A percentile compares a stretch with the other conserved stretches of the same genome.
Conservation (phyloP, 2,329 filamentous ascomycete genomes). For the Sarocladiaceae sp. region DNA sequence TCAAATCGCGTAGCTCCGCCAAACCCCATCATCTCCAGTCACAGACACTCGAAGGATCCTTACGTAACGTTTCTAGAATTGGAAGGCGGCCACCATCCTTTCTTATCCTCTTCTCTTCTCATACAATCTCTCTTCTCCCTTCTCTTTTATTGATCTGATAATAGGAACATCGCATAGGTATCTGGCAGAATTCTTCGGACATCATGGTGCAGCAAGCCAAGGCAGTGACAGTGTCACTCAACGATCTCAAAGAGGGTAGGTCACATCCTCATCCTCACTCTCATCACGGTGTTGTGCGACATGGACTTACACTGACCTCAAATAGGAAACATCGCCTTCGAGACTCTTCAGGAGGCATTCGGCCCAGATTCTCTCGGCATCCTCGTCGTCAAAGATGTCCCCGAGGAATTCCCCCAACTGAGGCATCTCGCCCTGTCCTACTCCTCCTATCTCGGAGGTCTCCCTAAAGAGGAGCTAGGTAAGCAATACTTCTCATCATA, state of each 20-base stretch:
- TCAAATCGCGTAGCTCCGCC: not conserved
- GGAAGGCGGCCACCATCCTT: too few species aligned
- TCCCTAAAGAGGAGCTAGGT: slow-evolving; percentile 70
- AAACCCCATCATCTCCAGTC: not conserved
- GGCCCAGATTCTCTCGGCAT: slow-evolving; percentile 89
- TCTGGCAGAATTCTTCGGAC: not conserved
- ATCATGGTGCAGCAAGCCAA: slow-evolving; percentile 36
- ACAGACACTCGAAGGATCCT: too few species aligned
- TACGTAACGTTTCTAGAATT: not conserved
- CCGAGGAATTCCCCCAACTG: slow-evolving; percentile 64
- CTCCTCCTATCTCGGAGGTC: slow-evolving; percentile 81
- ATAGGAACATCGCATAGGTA: too few species aligned
- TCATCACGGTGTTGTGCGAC: not conserved
- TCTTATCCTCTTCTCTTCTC: not conserved
- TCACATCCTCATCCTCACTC: slow-evolving; percentile 9
- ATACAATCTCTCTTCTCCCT: not conserved
- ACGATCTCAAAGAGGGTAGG: slow-evolving; percentile 56
- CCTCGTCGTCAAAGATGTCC: slow-evolving; percentile 85
- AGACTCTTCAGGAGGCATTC: slow-evolving; percentile 73
- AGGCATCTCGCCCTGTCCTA: slow-evolving; percentile 76
- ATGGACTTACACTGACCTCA: slow-evolving; percentile 13
- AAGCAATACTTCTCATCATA: slow-evolving; percentile 19
- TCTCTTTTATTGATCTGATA: not conserved
- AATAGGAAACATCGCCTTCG: slow-evolving; percentile 62
- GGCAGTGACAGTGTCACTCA: slow-evolving; percentile 57